Evolutionary conservation across 2,329 filamentous ascomycete genomes (phyloP), one percentile per base, ranked within the genome.

Genomic region (Lomentospora prolificans): DNA sequence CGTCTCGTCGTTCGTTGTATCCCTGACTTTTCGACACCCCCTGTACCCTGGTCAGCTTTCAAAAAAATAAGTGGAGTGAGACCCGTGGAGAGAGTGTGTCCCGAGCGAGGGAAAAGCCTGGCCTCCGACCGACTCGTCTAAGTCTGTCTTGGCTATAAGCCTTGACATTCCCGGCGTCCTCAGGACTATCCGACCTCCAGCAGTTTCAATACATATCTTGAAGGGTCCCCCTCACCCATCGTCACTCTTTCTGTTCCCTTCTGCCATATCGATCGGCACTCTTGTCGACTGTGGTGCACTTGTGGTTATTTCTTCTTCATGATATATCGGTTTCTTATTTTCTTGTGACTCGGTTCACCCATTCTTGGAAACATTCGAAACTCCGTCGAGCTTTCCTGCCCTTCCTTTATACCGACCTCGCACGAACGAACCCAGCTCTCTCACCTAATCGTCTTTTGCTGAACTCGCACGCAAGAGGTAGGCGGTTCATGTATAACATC

Each of bases 261-360:
- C 48, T 41, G 14, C 46, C 12, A 28, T 51, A 39, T 12, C 28
- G 51, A 56, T 51, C 30, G 54, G 44, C 44, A 51, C 19, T n/a
- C 30, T 39, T 41, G 54, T 51, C 54, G 54, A 51, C 46, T 51
- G 19, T 39, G 8, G 12, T n/a, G 54, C 25, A 51, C 54, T 56
- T 55, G 46, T 56, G 54, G 28, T 56, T 51, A 10, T 56, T 55
- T 55, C 41, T 31, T 50, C n/a, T 48, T 55, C 41, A 36, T 51
- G 25, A 28, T 17, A 50, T 50, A 14, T 55, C 53, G 53, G 53
- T 48, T 55, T 55, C 54, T 51, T 31, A 31, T 55, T 56, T 17
- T 33, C n/a, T 12, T 44, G 54, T 51, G 46, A 51, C 54, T 51
- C n/a, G 46, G 28, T 24, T 55, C 46, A 50, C 53, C 30, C 44